phyloP scores from a whole-genome alignment of 2,329 filamentous ascomycete species.

The Colletotrichum navitas region DNA sequence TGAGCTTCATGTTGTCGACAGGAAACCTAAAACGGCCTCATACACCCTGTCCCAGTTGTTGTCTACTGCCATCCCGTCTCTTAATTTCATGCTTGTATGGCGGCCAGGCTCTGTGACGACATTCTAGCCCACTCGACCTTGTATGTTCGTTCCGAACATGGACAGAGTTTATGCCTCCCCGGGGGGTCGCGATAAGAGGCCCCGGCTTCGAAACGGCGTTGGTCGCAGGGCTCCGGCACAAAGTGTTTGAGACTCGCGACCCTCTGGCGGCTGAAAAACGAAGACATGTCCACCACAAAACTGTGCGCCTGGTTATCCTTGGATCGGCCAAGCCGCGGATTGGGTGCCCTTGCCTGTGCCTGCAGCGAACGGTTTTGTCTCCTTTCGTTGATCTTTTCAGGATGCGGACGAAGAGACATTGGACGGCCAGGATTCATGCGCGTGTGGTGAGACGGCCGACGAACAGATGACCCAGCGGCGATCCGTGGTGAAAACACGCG shows the following conservation, averaged over 20 bases:
- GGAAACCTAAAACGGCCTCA: constrained; percentile 40
- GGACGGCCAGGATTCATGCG: constrained; percentile 36
- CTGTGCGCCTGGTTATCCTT: constrained; percentile 20
- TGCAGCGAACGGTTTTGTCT: constrained; percentile 33
- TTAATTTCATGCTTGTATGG: constrained; percentile 29
- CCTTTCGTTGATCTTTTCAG: constrained; percentile 21
- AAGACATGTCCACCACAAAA: constrained; percentile 15
- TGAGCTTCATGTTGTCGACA: constrained; percentile 13
- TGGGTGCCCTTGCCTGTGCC: constrained; percentile 31
- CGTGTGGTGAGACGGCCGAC: constrained; percentile 27
- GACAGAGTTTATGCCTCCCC: constrained; percentile 36
- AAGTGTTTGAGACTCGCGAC: constrained; percentile 50
- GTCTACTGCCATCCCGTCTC: constrained; percentile 41
- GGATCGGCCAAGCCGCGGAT: constrained; percentile 39
- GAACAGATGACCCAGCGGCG: constrained; percentile 31
- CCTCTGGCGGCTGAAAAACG: constrained; percentile 35
- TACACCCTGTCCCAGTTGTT: constrained; percentile 28
- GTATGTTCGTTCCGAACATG: constrained; percentile 39
- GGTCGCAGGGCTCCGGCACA: constrained; percentile 50
- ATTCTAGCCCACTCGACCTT: constrained; percentile 27
- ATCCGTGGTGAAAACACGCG: constrained; percentile 19
- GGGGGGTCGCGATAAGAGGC: constrained; percentile 21
- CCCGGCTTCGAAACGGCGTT: constrained; percentile 48
- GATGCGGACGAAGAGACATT: constrained; percentile 13
- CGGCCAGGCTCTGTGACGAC: constrained; percentile 31